Base-by-base conservation (phyloP, 2,329 filamentous ascomycete genomes). In the Alternaria postmessia region DNA sequence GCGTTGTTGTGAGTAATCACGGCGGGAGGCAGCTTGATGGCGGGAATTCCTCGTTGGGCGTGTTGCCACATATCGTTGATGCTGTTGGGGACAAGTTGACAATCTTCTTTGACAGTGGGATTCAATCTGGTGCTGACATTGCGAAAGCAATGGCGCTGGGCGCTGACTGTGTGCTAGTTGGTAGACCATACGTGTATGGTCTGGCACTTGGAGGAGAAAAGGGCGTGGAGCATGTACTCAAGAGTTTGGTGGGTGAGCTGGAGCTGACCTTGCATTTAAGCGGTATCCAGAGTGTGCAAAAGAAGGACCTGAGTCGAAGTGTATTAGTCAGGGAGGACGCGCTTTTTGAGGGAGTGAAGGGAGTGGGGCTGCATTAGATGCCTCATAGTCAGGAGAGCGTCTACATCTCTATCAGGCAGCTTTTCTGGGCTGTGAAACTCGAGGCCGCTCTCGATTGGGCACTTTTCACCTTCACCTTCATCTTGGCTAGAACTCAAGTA, bases 11-110 rank as follows among this genome's bases (percentile, higher is more conserved):
- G 9, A 81, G 79, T 16, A 86, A 86, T 60, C 84, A 86, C 70
- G 83, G 84, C n/a, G 82, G 82, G 62, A 75, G 84, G 41, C 84
- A 86, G 63, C 72, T 83, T 14, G 84, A 86, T 66, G 83, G 84
- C 5, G 83, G 81, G 1, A 81, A 84, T 28, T 81, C 80, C 7
- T 82, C 80, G 48, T 70, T 86, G 47, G 82, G 87, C 74, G 71
- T 88, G 71, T 77, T 90, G 47, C 84, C 86, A 0, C 82, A 87
- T 65, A 86, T 90, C 62, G 85, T 87, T 61, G 86, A 88, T 62
- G 69, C 72, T 0, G 69, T 73, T 7, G 68, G 67, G 3, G 67
- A 68, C 12, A 65, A 69, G 39, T 42, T 74, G 32, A 62, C 63
- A 1, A 76, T 86, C 2, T 75, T 86, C 8, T 86, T 86, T 55